phyloP scores from a whole-genome alignment of 2,329 filamentous ascomycete genomes.

The Penicillium aurantiogriseum region DNA sequence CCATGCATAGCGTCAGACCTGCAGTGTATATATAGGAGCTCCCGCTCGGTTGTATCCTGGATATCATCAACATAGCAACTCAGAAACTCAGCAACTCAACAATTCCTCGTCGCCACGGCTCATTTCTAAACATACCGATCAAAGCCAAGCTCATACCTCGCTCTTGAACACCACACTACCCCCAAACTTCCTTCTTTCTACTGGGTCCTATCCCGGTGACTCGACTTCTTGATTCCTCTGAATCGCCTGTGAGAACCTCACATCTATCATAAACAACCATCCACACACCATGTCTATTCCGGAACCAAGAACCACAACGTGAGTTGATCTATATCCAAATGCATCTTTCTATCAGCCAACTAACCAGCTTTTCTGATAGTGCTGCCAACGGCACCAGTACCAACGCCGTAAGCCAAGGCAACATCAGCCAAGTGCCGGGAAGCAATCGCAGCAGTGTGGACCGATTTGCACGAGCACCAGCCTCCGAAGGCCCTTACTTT shows the following conservation, averaged over 20 bases:
- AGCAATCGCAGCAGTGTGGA: constrained; percentile 26
- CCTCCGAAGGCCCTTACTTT: constrained; percentile 35
- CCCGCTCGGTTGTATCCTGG: constrained; percentile 2
- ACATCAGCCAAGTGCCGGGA: constrained; percentile 29
- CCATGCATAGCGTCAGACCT: constrained; percentile 14
- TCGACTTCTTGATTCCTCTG: not conserved
- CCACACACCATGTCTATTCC: constrained; percentile 19
- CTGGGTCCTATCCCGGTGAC: not conserved
- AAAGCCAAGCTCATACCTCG: not conserved
- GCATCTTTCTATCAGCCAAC: not conserved
- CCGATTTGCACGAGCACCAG: constrained; percentile 27
- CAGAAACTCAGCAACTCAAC: not conserved
- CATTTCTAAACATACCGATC: not conserved
- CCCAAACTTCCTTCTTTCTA: not conserved
- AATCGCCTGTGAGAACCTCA: not conserved
- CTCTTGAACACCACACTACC: not conserved
- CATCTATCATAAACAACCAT: not conserved
- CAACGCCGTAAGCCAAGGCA: constrained; percentile 26
- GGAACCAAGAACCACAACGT: constrained; percentile 13
- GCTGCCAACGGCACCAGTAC: constrained; percentile 19
- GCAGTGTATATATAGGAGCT: constrained; percentile 20
- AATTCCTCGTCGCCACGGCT: not conserved
- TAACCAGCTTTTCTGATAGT: constrained; percentile 10
- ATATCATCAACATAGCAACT: not conserved
- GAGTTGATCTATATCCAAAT: not conserved